Conservation (phyloP, 768 basidiomycete species). For the Megacollybia marginata region DNA sequence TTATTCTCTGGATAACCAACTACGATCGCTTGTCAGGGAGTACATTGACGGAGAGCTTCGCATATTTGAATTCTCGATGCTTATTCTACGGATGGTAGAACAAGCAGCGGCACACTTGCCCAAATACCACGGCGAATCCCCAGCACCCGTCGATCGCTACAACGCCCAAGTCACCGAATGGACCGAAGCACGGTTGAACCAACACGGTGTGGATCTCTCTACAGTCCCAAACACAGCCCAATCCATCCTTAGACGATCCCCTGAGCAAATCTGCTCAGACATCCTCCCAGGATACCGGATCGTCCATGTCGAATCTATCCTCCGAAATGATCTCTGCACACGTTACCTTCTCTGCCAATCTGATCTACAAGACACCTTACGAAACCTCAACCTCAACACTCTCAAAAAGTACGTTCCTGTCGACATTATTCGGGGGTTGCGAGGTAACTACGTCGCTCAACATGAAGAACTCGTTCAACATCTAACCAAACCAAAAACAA, state of each 20-base stretch:
- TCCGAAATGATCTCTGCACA: background rate
- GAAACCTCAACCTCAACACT: slow-evolving; percentile 1
- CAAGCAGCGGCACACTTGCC: background rate
- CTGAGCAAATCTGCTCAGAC: slow-evolving; percentile 4
- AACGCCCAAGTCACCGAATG: background rate
- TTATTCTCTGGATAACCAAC: background rate
- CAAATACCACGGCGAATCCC: background rate
- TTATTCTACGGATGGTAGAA: slow-evolving; percentile 6
- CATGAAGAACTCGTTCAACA: slow-evolving; percentile 3
- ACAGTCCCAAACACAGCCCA: slow-evolving; percentile 3
- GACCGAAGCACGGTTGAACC: background rate
- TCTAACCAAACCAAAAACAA: slow-evolving; percentile 2
- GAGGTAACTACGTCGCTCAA: too few relatives aligned
- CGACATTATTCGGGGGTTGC: background rate
- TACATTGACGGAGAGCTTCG: background rate
- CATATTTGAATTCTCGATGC: slow-evolving; percentile 1
- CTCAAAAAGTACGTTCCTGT: background rate
- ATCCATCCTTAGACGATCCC: slow-evolving; percentile 1
- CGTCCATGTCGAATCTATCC: slow-evolving; percentile 6
- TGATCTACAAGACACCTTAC: slow-evolving; percentile 1
- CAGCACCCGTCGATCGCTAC: background rate
- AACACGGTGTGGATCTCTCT: background rate
- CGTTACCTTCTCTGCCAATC: background rate
- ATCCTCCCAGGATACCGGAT: slow-evolving; percentile 5
- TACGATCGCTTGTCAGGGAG: slow-evolving; percentile 1